These are phyloP conservation scores for Wickerhamomyces subpelliculosus DNA, from an alignment of 805 yeast genomes.

Conservation along the genomic window DNA sequence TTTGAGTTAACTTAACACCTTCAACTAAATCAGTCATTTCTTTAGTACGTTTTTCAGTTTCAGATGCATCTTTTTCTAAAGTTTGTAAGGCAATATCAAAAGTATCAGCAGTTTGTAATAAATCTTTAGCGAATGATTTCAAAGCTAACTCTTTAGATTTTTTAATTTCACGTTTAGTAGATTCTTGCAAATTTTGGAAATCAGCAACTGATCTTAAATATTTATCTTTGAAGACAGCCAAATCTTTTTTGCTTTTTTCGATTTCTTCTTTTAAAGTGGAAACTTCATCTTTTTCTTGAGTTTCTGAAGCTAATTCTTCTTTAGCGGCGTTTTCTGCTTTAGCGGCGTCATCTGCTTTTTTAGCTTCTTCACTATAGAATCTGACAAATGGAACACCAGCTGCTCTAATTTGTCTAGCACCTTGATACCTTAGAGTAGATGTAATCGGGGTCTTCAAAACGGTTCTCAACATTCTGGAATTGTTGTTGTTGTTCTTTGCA, in stretches of 20 bases:
- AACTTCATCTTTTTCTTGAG: conserved; percentile 14
- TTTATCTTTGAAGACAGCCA: conserved; percentile 21
- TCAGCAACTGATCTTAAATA: conserved; percentile 23
- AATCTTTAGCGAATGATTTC: conserved; percentile 22
- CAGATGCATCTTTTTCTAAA: conserved; percentile 18
- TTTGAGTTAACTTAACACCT: conserved; percentile 45
- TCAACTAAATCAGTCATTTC: conserved; percentile 43
- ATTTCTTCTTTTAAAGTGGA: conserved; percentile 11
- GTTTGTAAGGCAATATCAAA: conserved; percentile 23
- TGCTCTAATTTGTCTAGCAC: conserved; percentile 1
- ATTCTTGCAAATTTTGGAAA: conserved; percentile 23
- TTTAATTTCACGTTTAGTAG: conserved; percentile 23
- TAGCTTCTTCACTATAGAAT: conserved; percentile 22
- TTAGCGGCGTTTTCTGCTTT: conserved; percentile 5
- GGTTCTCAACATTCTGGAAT: conserved; percentile 18
- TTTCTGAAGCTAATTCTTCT: conserved; percentile 9
- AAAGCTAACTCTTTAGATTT: conserved; percentile 23
- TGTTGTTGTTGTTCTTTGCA: too few relatives aligned
- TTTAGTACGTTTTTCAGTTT: conserved; percentile 19
- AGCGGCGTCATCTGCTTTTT: conserved; percentile 17
- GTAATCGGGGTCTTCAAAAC: conserved; percentile 10
- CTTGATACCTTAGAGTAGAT: conserved; percentile 4
- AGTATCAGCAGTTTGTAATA: conserved; percentile 22
- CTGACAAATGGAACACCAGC: conserved; percentile 7
- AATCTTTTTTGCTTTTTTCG: conserved; percentile 19